Evolutionary conservation across 768 basidiomycete genomes (phyloP), one percentile per base, ranked within the genome.

Genomic region (Leccinellum rugosiceps): DNA sequence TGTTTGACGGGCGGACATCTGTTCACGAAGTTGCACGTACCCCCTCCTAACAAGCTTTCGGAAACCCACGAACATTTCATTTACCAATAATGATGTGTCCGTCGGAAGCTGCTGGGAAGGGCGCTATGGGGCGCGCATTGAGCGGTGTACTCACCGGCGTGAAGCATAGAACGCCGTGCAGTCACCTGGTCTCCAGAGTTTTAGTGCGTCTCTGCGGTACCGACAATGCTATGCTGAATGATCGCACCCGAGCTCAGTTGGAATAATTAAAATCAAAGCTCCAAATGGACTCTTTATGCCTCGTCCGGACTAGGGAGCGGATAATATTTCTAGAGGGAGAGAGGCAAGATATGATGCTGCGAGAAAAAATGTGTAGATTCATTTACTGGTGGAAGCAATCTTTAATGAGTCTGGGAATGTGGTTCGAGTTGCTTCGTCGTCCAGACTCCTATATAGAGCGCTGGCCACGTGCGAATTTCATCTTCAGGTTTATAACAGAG

Each of bases 351-450:
- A 14, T 31, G 31, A 31, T 31, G 31, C 8, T 31, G 10, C 41
- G 41, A 45, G n/a, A 45, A 8, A 25, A 10, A 8, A n/a, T 15
- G 10, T 21, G 35, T 43, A 25, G 26, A 21, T 6, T 21, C 32
- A 19, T 45, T 25, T 43, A 10, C 28, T 8, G 14, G 31, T 15
- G 19, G 26, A 53, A 19, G 41, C 32, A 50, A 47, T 31, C 34
- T 30, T 41, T 56, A 53, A 63, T 58, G 56, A 65, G 43, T 58
- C 51, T 59, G 54, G 31, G 64, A 62, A 56, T 41, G 31, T 52
- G 34, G 9, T 15, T 47, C 41, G 17, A 34, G 28, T 23, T 45
- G 44, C 19, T 51, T 52, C 55, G 56, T 55, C 52, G 61, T 50
- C 49, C n/a, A 19, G 38, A 41, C 38, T 41, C 38, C 38, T 41